Base-by-base conservation (phyloP, 1,284 basidiomycete genomes). In the Fistulina hepatica region DNA sequence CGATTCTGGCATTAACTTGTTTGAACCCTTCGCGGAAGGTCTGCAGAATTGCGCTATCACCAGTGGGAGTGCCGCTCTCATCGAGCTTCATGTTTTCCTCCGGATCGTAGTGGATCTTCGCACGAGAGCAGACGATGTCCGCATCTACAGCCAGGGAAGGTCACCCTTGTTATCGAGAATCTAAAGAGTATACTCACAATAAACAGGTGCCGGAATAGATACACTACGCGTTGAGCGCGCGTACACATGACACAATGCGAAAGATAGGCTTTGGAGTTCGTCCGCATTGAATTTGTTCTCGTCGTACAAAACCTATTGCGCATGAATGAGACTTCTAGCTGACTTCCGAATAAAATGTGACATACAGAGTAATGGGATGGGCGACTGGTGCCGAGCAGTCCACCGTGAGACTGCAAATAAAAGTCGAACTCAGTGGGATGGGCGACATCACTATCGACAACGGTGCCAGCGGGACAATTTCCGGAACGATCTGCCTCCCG, bases 341-440 rank as follows among this genome's bases (percentile, higher is more conserved):
- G 32, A 17, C 26, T 5, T 2, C 7, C 10, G 13, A 21, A 32
- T 57, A 39, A 34, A 64, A n/a, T n/a, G n/a, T n/a, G n/a, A n/a
- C n/a, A n/a, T n/a, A n/a, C 67, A 4, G 64, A 65, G 49, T 85
- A 86, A 54, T 86, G 84, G 2, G 81, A 69, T 1, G 73, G 71
- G 8, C 72, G 61, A 21, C 27, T 23, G 26, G 12, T 80, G 8
- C 79, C 79, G 2, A 81, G 56, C 2, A 81, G 56, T 10, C 76
- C 82, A 27, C 73, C 81, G 44, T 89, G 85, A 40, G 73, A 75
- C 52, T 82, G 77, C 1, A 85, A 62, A 49, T 88, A 89, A 54
- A 81, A 89, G 49, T 89, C 85, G 37, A 82, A 82, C 49, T 85
- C 82, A 1, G 73, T 69, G 0, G 82, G 81, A 50, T 83, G 78